Percentiles rank a stretch among this genome's conserved stretches.
phyloP scores from a whole-genome alignment of 176 grass and related monocot species.

The Canna indica region DNA sequence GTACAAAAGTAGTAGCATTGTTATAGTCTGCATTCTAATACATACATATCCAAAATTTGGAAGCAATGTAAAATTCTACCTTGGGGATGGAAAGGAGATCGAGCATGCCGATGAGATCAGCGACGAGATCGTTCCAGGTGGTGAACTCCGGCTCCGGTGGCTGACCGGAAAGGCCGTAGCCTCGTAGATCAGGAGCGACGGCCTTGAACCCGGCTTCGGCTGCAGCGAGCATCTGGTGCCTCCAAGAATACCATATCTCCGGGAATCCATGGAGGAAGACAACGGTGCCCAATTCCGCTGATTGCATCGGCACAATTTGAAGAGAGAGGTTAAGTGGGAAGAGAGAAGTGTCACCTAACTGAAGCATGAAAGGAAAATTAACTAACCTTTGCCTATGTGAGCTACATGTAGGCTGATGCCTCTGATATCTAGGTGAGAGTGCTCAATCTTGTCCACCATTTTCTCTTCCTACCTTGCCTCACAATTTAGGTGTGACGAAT shows the following conservation, averaged over 20 bases:
- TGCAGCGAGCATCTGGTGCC: slow-evolving; percentile 50
- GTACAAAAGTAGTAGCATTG: neutral
- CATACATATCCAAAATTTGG: neutral
- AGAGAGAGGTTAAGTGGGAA: no score
- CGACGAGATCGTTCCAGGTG: slow-evolving; percentile 36
- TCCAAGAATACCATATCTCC: slow-evolving; percentile 66
- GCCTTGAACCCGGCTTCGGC: slow-evolving; percentile 49
- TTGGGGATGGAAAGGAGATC: slow-evolving; percentile 9
- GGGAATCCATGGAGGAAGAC: slow-evolving; percentile 35
- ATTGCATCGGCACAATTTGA: neutral
- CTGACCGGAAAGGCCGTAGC: slow-evolving; percentile 50
- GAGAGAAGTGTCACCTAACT: no score
- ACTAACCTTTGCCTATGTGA: slow-evolving; percentile 27
- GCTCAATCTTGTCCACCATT: slow-evolving; percentile 19
- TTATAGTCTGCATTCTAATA: neutral
- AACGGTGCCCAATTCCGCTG: slow-evolving; percentile 10
- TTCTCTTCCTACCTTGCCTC: neutral
- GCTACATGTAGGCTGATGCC: slow-evolving; percentile 35
- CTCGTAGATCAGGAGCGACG: slow-evolving; percentile 47
- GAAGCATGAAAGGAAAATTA: no score
- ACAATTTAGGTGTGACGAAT: no score
- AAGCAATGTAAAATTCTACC: neutral
- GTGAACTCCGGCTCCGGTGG: slow-evolving; percentile 32
- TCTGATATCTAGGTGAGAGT: slow-evolving; percentile 20
- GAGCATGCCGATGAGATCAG: slow-evolving; percentile 30